phyloP scores from a whole-genome alignment of 1,139 yeast genomes.

The Lodderomyces parapsilosis region DNA sequence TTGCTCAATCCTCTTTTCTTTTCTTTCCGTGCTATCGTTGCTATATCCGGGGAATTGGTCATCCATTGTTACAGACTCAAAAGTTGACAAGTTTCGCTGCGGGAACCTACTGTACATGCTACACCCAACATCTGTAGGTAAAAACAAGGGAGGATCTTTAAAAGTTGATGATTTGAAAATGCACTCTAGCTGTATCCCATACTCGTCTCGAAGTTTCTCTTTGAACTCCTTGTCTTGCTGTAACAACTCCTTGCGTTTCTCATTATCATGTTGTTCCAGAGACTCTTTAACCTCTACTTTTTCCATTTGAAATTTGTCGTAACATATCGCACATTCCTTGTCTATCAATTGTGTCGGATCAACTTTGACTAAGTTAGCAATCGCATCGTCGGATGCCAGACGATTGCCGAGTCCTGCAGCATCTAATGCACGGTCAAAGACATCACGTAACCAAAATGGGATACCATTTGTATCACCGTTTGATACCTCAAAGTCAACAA shows the following conservation, averaged over 20 bases:
- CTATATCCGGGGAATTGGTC: constrained; percentile 35
- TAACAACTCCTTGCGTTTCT: background rate
- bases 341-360: constrained; percentile 20
- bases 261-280: background rate
- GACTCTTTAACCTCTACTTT: constrained; percentile 21
- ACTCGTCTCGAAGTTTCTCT: constrained; percentile 4
- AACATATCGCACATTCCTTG: constrained; percentile 45
- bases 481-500: constrained; percentile 31
- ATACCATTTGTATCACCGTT: constrained; percentile 18
- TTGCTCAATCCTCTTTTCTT: constrained; percentile 15
- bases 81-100: constrained; percentile 25
- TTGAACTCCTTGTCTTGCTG: constrained; percentile 1
- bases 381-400: constrained; percentile 43
- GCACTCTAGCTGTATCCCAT: constrained; percentile 10
- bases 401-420: constrained; percentile 29
- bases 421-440: constrained; percentile 35
- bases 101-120: constrained; percentile 35
- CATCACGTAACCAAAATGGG: constrained; percentile 41
- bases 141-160: constrained; percentile 38
- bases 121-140: constrained; percentile 37
- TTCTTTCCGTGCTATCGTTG: constrained; percentile 14
- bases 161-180: constrained; percentile 17
- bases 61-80: constrained; percentile 23
- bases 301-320: constrained; percentile 21
- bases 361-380: constrained; percentile 32